Base-by-base conservation (phyloP, 148 eudicot genomes). In the Linanthus parryae region DNA sequence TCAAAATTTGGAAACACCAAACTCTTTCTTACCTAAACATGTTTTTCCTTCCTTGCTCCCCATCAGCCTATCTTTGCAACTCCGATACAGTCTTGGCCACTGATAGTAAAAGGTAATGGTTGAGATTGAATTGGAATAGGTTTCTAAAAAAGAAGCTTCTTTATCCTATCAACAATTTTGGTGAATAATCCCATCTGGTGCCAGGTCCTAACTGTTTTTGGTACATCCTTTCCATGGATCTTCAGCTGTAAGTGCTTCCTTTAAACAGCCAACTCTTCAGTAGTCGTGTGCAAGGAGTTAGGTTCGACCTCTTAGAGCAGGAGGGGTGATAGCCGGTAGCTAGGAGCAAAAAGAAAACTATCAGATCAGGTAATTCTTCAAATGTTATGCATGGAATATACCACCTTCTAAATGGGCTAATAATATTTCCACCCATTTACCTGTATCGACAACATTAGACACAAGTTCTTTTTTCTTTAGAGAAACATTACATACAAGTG, bases 21-120 rank as follows among this genome's bases (percentile, higher is more conserved):
- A n/a, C n/a, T n/a, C n/a, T n/a, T n/a, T n/a, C n/a, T n/a, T n/a
- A n/a, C n/a, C n/a, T n/a, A n/a, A n/a, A n/a, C n/a, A n/a, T n/a
- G n/a, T n/a, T n/a, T n/a, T n/a, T n/a, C n/a, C n/a, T n/a, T n/a
- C n/a, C n/a, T n/a, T 38, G 95, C 82, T 73, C 82, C 82, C 3
- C 95, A 86, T 8, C 86, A 85, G 4, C 95, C 89, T 23, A 86
- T 85, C 66, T 85, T 85, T 25, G 86, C 95, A 50, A 85, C 49
- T 57, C 95, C 95, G 40, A 85, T 85, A 55, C 95, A 85, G 51
- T 85, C 95, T 60, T 89, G 80, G 29, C 95, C 95, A 39, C 89
- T 85, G 89, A 85, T 82, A 35, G 82, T 82, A 30, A 79, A 65
- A 3, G 95, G 95, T 30, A 85, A 58, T 18, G 95, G 86, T 65